Conservation (phyloP, 176 grass and related monocot genomes). For the Oryza punctata region DNA sequence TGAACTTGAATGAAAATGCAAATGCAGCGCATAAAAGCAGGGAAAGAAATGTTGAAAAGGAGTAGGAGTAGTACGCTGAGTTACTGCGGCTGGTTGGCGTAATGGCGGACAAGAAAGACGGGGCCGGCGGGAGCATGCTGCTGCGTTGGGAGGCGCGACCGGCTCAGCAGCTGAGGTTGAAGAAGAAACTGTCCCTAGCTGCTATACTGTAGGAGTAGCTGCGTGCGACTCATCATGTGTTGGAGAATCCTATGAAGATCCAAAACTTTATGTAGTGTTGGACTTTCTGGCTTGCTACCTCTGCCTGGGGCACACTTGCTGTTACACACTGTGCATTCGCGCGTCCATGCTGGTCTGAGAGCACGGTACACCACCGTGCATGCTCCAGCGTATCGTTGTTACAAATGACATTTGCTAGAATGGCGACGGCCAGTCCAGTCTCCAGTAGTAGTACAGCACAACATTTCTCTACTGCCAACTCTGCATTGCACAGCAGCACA, state of each 20-base stretch:
- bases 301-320: too few relatives aligned
- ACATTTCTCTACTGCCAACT: too few relatives aligned
- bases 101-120: slow-evolving; percentile 66
- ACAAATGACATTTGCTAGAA: too few relatives aligned
- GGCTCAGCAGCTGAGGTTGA: not conserved
- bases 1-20: too few relatives aligned
- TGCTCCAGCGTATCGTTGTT: too few relatives aligned
- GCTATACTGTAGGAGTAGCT: not conserved
- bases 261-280: not conserved
- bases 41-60: not conserved
- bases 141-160: slow-evolving; percentile 15
- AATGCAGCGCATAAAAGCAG: not conserved
- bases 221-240: not conserved
- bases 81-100: slow-evolving; percentile 38
- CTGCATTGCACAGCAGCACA: too few relatives aligned
- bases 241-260: not conserved
- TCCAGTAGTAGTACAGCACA: too few relatives aligned
- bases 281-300: too few relatives aligned
- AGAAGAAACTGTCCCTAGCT: not conserved
- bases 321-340: too few relatives aligned
- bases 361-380: too few relatives aligned
- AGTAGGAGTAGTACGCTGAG: not conserved
- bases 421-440: too few relatives aligned
- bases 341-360: too few relatives aligned
- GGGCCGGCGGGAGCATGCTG: not conserved